phyloP scores from a whole-genome alignment of 768 basidiomycete species.

The Hysterangium stoloniferum region DNA sequence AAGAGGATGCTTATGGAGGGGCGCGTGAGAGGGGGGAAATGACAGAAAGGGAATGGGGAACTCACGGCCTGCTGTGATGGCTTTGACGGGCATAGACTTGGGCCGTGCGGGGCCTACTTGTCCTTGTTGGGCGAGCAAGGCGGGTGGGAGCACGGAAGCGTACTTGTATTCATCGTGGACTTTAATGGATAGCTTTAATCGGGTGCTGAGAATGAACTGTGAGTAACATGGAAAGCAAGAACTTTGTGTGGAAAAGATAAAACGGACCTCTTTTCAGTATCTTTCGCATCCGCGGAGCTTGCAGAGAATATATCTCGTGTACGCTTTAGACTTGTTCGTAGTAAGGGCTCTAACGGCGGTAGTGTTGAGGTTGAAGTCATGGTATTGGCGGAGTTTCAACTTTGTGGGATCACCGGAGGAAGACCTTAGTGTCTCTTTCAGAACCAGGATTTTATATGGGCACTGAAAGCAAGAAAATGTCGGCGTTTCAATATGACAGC shows the following conservation, averaged over 20 bases:
- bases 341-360: constrained; percentile 59
- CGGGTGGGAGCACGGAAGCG: constrained; percentile 75
- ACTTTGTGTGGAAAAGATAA: not conserved
- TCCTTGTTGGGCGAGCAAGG: constrained; percentile 73
- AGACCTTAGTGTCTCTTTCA: too few species aligned
- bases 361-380: constrained; percentile 26
- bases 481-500: too few species aligned
- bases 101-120: constrained; percentile 76
- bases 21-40: constrained; percentile 9
- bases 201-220: constrained; percentile 37
- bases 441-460: too few species aligned
- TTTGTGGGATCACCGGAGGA: too few species aligned
- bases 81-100: constrained; percentile 49
- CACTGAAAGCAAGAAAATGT: too few species aligned
- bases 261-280: constrained; percentile 65
- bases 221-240: not conserved
- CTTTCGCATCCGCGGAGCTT: constrained; percentile 51
- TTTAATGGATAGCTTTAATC: constrained; percentile 72
- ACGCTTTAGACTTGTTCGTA: constrained; percentile 58
- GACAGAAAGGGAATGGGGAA: constrained; percentile 12
- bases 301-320: constrained; percentile 65
- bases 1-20: constrained; percentile 37
- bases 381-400: not conserved
- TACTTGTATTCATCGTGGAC: constrained; percentile 86
- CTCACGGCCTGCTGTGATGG: constrained; percentile 67